Conservation (phyloP, 257 asterid species). For the Thymus mandschuricus region DNA sequence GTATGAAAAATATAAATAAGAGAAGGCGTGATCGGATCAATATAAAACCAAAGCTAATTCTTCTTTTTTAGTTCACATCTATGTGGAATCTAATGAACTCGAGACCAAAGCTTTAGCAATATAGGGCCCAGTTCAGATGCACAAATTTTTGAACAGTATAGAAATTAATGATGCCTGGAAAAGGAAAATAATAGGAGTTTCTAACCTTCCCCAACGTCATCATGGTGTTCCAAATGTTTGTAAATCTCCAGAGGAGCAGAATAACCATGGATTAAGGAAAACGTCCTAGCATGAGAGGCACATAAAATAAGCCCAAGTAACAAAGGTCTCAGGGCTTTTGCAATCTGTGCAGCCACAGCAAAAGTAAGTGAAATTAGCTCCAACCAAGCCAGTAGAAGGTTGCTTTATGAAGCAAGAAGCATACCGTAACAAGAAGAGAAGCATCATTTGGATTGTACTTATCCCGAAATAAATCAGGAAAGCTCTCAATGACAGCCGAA, state of each 20-base stretch:
- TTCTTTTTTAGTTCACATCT: background rate
- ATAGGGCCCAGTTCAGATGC: background rate
- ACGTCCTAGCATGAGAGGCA: conserved; percentile 89
- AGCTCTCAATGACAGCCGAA: conserved; percentile 92
- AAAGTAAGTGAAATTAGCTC: conserved; percentile 36
- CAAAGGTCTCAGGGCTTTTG: conserved; percentile 76
- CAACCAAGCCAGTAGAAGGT: conserved; percentile 23
- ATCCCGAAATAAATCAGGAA: conserved; percentile 87
- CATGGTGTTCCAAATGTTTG: conserved; percentile 97
- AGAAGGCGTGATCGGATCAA: no score
- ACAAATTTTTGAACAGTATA: background rate
- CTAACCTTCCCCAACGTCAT: conserved; percentile 78
- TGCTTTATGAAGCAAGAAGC: conserved; percentile 23
- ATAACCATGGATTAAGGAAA: conserved; percentile 91
- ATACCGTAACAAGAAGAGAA: conserved; percentile 70
- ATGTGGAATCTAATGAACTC: background rate
- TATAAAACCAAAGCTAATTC: background rate
- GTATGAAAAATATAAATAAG: background rate
- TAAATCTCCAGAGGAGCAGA: conserved; percentile 93
- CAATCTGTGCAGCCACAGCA: conserved; percentile 62
- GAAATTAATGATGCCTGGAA: conserved; percentile 4
- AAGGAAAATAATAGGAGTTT: conserved; percentile 1
- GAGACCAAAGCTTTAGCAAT: background rate
- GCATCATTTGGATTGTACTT: conserved; percentile 59
- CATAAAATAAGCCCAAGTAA: conserved; percentile 88